Evolutionary conservation across 2,329 filamentous ascomycete genomes (phyloP).

Genomic region (Ustilaginoidea virens): DNA sequence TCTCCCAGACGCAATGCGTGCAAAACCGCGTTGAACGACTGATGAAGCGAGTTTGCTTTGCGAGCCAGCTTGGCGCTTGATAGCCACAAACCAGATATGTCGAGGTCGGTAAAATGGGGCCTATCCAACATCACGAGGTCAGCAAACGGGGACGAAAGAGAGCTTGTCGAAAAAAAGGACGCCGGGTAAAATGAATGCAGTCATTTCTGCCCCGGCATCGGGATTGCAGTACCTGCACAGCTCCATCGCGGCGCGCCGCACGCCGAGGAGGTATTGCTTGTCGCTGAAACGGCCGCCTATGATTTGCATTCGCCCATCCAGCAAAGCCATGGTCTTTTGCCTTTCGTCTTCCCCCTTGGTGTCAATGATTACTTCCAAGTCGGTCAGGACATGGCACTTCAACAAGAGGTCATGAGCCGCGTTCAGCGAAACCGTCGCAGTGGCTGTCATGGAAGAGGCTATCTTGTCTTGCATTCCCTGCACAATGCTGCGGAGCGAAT

Average conservation of each 20-base stretch:
- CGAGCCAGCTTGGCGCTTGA: constrained; percentile 72
- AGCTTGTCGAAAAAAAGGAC: not conserved
- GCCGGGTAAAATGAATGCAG: not conserved
- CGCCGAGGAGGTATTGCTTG: constrained; percentile 82
- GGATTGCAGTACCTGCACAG: constrained; percentile 39
- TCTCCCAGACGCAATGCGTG: constrained; percentile 77
- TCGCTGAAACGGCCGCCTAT: constrained; percentile 80
- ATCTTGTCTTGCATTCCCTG: constrained; percentile 52
- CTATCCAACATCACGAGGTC: no score
- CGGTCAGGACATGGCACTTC: constrained; percentile 73
- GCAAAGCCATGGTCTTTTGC: constrained; percentile 15
- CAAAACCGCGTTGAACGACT: constrained; percentile 86
- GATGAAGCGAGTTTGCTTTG: constrained; percentile 68
- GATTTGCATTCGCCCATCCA: constrained; percentile 71
- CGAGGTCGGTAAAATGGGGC: constrained; percentile 48
- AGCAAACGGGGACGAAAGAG: no score
- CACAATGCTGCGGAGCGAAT: constrained; percentile 41
- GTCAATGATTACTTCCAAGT: constrained; percentile 63
- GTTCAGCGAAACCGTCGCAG: constrained; percentile 66
- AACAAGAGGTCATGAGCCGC: constrained; percentile 74
- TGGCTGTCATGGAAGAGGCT: constrained; percentile 57
- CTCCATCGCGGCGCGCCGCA: constrained; percentile 79
- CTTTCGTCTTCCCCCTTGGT: constrained; percentile 25
- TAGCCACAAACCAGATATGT: constrained; percentile 76
- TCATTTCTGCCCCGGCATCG: not conserved